phyloP scores from a whole-genome alignment of 2,329 filamentous ascomycete species.

The Diaporthe eres region DNA sequence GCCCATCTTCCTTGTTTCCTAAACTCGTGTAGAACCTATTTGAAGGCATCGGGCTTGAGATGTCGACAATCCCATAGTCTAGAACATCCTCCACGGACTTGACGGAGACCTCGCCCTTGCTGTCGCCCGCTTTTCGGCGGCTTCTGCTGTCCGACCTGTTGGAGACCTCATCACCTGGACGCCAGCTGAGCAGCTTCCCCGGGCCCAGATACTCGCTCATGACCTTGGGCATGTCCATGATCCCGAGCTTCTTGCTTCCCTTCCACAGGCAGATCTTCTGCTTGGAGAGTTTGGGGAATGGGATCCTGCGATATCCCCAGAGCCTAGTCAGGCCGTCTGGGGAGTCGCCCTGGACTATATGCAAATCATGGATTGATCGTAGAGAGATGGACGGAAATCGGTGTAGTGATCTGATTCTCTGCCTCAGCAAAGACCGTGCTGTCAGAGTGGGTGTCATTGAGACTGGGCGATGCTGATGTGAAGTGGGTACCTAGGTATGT shows the following conservation, averaged over 20 bases:
- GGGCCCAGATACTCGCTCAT: background rate
- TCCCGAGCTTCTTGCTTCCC: rapidly evolving
- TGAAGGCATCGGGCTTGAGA: background rate
- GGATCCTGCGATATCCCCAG: background rate
- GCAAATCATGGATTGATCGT: background rate
- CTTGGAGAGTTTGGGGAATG: background rate
- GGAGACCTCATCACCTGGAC: background rate
- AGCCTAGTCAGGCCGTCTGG: background rate
- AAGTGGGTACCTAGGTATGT: too few species aligned
- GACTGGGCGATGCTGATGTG: too few species aligned
- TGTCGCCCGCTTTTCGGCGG: background rate
- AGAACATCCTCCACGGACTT: background rate
- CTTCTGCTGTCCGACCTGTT: background rate
- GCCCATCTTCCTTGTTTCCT: too few species aligned
- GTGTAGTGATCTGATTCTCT: too few species aligned
- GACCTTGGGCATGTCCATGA: background rate
- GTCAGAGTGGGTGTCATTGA: too few species aligned
- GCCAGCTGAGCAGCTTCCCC: background rate
- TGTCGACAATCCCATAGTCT: background rate
- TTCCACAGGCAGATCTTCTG: background rate
- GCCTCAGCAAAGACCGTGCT: too few species aligned
- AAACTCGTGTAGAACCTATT: too few species aligned
- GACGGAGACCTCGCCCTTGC: too few species aligned
- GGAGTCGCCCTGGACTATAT: background rate
- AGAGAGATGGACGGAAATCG: too few species aligned